These are phyloP conservation scores for Blastobotrys americana DNA, from an alignment of 805 yeast species.

Conservation along the genomic window DNA sequence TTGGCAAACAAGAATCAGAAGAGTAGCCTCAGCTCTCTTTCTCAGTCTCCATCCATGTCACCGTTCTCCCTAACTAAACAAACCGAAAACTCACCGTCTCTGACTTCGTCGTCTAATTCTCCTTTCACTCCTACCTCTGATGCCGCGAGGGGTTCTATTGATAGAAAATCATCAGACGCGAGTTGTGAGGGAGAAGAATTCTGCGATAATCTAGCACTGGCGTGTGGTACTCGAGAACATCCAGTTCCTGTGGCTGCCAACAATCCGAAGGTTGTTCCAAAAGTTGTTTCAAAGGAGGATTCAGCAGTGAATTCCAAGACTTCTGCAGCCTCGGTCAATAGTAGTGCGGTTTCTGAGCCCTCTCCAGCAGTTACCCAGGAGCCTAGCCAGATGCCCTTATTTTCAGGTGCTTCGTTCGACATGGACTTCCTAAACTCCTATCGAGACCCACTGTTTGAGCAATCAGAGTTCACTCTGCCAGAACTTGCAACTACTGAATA, in stretches of 20 bases:
- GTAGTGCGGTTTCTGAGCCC: background rate
- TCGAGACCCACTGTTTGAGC: slow-evolving; percentile 29
- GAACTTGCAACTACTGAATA: slow-evolving; percentile 30
- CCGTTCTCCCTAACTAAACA: background rate
- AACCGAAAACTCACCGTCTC: background rate
- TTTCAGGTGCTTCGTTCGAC: slow-evolving; percentile 26
- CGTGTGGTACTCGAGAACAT: slow-evolving; percentile 68
- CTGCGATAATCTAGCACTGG: slow-evolving; percentile 68
- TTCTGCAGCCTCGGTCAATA: slow-evolving; percentile 5
- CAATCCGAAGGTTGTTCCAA: slow-evolving; percentile 2
- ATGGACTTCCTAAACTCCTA: slow-evolving; percentile 23
- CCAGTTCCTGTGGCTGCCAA: slow-evolving; percentile 49
- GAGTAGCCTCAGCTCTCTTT: background rate
- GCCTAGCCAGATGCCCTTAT: slow-evolving; percentile 6
- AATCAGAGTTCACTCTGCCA: slow-evolving; percentile 24
- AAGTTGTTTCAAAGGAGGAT: too few species aligned
- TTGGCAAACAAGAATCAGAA: background rate
- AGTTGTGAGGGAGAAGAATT: slow-evolving; percentile 54
- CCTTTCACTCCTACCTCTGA: slow-evolving; percentile 2
- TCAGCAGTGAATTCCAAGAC: slow-evolving; percentile 11
- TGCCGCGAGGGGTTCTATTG: background rate
- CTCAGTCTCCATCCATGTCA: slow-evolving; percentile 5
- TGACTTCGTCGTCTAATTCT: background rate
- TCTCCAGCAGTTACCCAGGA: background rate
- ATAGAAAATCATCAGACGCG: background rate